Evolutionary conservation across 306 rosid species (phyloP).

Genomic region (Carpinus viminea): DNA sequence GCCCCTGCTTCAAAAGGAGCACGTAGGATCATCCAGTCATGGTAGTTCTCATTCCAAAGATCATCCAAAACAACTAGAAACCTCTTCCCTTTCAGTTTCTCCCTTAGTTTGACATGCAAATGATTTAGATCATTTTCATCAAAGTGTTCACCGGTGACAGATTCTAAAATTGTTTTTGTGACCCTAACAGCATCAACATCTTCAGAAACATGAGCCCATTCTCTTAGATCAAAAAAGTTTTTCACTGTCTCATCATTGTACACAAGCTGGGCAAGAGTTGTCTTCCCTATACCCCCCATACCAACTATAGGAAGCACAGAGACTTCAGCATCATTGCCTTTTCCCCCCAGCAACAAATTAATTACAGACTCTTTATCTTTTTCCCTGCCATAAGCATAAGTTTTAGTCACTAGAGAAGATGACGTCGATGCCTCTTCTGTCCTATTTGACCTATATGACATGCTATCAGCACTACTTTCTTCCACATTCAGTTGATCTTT

Average conservation of each 20-base stretch:
- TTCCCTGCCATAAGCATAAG: conserved; percentile 23
- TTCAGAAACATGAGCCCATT: background rate
- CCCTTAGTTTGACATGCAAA: background rate
- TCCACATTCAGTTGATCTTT: background rate
- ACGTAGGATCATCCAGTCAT: conserved; percentile 2
- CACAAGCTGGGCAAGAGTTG: background rate
- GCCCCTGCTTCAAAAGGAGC: conserved; percentile 7
- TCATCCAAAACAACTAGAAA: conserved; percentile 2
- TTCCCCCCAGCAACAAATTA: background rate
- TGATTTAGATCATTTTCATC: background rate
- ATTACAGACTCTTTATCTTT: background rate
- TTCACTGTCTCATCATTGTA: background rate
- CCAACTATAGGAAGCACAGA: conserved; percentile 8
- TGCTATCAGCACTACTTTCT: background rate
- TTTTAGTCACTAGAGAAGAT: background rate
- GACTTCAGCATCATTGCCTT: background rate
- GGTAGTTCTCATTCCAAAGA: conserved; percentile 1
- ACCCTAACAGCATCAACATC: background rate
- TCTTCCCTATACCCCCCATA: background rate
- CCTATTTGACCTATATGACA: background rate
- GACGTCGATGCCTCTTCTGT: background rate
- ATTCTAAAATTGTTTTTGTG: background rate
- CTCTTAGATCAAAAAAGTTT: background rate
- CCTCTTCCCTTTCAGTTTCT: background rate
- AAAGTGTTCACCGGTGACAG: too few relatives aligned